Base-by-base conservation (phyloP, 2,329 filamentous ascomycete species). In the Cadophora sp. region DNA sequence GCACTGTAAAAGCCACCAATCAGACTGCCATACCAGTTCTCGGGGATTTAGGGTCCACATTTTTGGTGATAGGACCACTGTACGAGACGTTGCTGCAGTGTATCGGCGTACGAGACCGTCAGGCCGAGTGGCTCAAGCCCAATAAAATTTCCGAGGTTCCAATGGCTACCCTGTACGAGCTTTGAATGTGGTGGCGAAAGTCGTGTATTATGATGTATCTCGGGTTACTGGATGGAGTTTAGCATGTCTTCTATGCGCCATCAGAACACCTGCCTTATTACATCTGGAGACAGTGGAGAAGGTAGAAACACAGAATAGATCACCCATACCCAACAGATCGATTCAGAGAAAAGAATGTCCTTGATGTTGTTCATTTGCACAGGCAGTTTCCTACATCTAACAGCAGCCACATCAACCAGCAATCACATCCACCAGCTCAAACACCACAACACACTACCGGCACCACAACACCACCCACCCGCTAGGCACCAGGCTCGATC, bases 1-100 rank as follows among this genome's bases (percentile, higher is more conserved):
- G 29, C 29, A 58, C 29, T 2, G 53, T 58, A 58, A 58, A 58
- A 37, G 53, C 53, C 29, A 58, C 53, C 53, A 58, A 58, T 58
- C 31, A 58, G n/a, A 24, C 31, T 12, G 6, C 29, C 5, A 4
- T 53, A 4, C 19, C 19, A 16, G 5, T 34, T 34, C 29, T 58
- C 29, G 53, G 53, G 53, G 31, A 58, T 34, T 55, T 58, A 37
- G 34, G 53, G 27, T 34, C 29, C 2, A 58, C 7, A 11, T 37
- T 37, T 8, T 22, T 34, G 53, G 16, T 58, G 19, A 37, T 58
- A 58, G 27, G 53, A 6, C 16, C 29, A 58, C 8, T 6, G 9
- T 40, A 40, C 34, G 31, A 43, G n/a, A 4, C 12, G 53, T 43
- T 31, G 55, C 31, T 59, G 31, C 34, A 9, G 6, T 26, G 11